phyloP scores from a whole-genome alignment of 495 filamentous ascomycete genomes.

The Neurospora pannonica region DNA sequence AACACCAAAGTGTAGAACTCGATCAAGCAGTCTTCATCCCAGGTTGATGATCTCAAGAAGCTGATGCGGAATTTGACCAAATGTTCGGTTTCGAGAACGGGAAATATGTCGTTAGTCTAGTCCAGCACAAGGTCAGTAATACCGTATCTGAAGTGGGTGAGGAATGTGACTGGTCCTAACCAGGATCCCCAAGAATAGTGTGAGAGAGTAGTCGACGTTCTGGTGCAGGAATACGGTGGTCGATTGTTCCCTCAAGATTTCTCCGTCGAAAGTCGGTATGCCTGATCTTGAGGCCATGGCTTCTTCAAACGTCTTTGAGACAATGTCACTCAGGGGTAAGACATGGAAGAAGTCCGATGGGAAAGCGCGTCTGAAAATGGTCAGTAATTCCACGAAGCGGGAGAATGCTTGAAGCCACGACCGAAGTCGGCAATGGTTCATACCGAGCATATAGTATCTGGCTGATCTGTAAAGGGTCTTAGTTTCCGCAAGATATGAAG shows the following conservation, averaged over 20 bases:
- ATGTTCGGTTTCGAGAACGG: constrained; percentile 11
- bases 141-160: neutral
- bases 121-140: neutral
- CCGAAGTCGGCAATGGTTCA: neutral
- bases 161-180: neutral
- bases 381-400: neutral
- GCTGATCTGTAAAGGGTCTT: constrained; percentile 9
- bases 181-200: constrained; percentile 11
- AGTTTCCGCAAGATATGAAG: neutral
- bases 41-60: constrained; percentile 2
- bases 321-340: constrained; percentile 2
- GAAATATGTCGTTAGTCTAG: constrained; percentile 15
- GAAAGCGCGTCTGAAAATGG: constrained; percentile 7
- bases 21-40: constrained; percentile 2
- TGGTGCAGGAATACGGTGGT: constrained; percentile 11
- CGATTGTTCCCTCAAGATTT: constrained; percentile 5
- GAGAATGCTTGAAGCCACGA: neutral
- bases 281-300: constrained; percentile 4
- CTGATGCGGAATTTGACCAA: constrained; percentile 15
- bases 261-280: constrained; percentile 2
- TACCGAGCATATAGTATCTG: constrained; percentile 19
- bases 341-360: constrained; percentile 13
- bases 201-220: constrained; percentile 3
- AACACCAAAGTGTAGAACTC: constrained; percentile 15
- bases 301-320: constrained; percentile 8